Evolutionary conservation across 495 filamentous ascomycete genomes (phyloP), one percentile per base, ranked within the genome.

Genomic region (Penicillium turbatum): DNA sequence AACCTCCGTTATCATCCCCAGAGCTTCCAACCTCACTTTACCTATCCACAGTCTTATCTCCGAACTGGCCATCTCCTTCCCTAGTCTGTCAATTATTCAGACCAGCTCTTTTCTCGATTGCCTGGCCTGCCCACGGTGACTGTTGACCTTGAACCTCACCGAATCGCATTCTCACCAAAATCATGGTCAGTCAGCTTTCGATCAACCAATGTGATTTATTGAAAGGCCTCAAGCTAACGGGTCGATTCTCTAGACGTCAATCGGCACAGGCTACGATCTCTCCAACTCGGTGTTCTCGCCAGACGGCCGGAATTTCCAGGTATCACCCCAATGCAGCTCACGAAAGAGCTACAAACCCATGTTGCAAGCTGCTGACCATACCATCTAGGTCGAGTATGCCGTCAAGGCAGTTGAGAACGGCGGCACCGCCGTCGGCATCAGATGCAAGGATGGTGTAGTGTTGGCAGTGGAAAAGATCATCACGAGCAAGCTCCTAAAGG

Each of bases 281-380:
- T 88, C 89, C 63, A 98, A 98, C 81, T 97, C 95, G 63, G 92
- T 97, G 74, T 98, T 97, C 79, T 97, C 92, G 32, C 93, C 93
- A 51, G 93, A 98, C 78, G 93, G 93, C 71, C 86, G 93, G 59
- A 98, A 98, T 75, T 98, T 98, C 72, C 93, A 98, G 74, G 85
- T 86, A 72, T 36, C 24, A 48, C 36, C 2, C 7, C 36, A 12
- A n/a, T 29, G 24, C 21, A 37, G 39, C 39, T 29, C 43, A 43
- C 15, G 16, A 47, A 16, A 46, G 52, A 36, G 48, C 42, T 58
- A 34, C 13, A 29, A 26, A 27, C 27, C 21, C 31, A 37, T 21
- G 24, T 26, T 37, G 43, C 10, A 41, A 34, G 24, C 21, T 36
- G 26, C 54, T 62, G 31, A 67, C 51, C 43, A 37, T 29, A 37